Base-by-base conservation (phyloP, 257 asterid genomes). In the Schizonepeta tenuifolia region DNA sequence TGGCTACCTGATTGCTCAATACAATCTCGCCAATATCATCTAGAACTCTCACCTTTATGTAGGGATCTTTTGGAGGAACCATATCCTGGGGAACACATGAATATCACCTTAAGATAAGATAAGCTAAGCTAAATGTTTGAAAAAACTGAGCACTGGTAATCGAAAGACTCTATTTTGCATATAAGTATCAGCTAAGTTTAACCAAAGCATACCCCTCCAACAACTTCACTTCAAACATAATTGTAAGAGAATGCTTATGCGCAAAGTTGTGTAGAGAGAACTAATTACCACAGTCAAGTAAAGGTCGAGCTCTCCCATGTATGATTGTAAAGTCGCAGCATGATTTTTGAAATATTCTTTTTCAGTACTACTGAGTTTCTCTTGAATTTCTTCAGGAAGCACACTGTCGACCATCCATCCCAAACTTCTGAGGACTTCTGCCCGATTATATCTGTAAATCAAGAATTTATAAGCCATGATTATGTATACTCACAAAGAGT, bases 21-120 rank as follows among this genome's bases (percentile, higher is more conserved):
- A 74, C 78, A 59, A 92, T 91, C 72, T 87, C 87, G n/a, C 99
- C 98, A 55, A 94, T 86, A 69, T 94, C 92, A 72, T 86, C 96
- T 4, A 89, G 79, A 66, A 91, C 98, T 81, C 99, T 82, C 70
- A 90, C 99, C 80, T 92, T 94, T 72, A 94, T 86, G 84, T 81
- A 92, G 33, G 99, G 98, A 86, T 94, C 97, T 79, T 94, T 94
- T 5, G 98, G 99, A 54, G 99, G 99, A 75, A 91, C 82, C 92
- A 82, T 94, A 74, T 94, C 99, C 98, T 94, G 76, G 46, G 55
- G 59, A 77, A 77, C 26, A 71, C 55, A 67, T 15, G 47, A 64
- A 71, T 26, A 54, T 36, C 15, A 20, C 9, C 65, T 64, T n/a
- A 12, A 59, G 53, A 47, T n/a, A 12, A 59, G 53, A 33, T 60